Percentiles rank a stretch among this genome's conserved stretches.
Conservation (phyloP, 371 early-diverging fungal species). For the Nematocida sp. region DNA sequence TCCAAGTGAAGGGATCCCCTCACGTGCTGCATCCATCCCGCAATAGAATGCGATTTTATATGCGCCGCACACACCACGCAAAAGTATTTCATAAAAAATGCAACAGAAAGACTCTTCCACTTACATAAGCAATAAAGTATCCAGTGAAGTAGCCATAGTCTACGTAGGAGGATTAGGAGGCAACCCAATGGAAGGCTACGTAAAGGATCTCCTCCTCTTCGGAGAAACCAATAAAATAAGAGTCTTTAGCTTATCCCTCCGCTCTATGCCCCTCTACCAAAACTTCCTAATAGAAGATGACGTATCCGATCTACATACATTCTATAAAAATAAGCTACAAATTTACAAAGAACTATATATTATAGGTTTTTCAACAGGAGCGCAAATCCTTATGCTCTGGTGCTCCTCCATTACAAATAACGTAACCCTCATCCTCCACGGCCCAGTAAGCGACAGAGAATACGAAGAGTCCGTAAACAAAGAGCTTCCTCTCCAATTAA, state of each 20-base stretch:
- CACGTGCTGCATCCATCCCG: constrained; percentile 48
- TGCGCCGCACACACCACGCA: constrained; percentile 5
- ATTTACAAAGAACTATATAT: constrained; percentile 6
- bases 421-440: constrained; percentile 56
- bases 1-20: constrained; percentile 3
- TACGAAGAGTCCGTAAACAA: constrained; percentile 49
- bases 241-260: constrained; percentile 3
- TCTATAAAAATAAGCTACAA: too few species aligned
- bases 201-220: background rate
- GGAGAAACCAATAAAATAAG: background rate
- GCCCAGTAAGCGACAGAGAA: constrained; percentile 67
- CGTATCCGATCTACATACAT: constrained; percentile 7
- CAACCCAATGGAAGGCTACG: background rate
- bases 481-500: constrained; percentile 19
- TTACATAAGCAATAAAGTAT: constrained; percentile 13
- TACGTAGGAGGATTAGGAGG: constrained; percentile 37
- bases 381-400: constrained; percentile 57
- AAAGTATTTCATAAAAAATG: constrained; percentile 11
- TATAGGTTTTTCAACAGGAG: constrained; percentile 66
- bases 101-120: background rate
- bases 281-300: constrained; percentile 34
- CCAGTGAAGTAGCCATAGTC: background rate
- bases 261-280: constrained; percentile 43
- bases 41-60: constrained; percentile 11
- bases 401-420: constrained; percentile 4